Percentiles rank a stretch among this genome's conserved stretches.
Evolutionary conservation across 202 grass and related monocot species (phyloP).

Genomic region (Panicum hallii): DNA sequence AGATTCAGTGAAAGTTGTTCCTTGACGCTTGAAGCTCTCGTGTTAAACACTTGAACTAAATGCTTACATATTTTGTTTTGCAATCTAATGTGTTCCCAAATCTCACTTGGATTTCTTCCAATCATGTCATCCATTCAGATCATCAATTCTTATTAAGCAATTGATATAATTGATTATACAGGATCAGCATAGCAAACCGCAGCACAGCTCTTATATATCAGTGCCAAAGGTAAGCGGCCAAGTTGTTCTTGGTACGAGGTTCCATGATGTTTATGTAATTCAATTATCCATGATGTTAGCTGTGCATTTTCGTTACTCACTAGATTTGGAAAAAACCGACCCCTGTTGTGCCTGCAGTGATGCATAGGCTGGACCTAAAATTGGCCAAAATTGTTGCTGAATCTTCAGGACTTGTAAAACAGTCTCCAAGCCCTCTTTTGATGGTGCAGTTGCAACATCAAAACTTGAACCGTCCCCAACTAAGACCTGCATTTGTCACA

Average conservation of each 20-base stretch:
- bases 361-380: constrained; percentile 64
- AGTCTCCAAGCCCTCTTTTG: constrained; percentile 65
- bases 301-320: constrained; percentile 56
- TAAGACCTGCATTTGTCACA: constrained; percentile 64
- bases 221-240: neutral
- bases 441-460: constrained; percentile 54
- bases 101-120: neutral
- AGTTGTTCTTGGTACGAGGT: neutral
- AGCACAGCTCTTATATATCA: constrained; percentile 36
- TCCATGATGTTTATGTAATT: constrained; percentile 22
- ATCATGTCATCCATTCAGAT: constrained; percentile 21
- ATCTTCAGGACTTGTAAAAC: constrained; percentile 77
- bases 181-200: neutral
- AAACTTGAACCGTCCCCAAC: constrained; percentile 59
- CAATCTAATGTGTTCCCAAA: constrained; percentile 22
- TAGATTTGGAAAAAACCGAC: constrained; percentile 60
- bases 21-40: neutral
- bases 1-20: constrained; percentile 11
- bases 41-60: neutral
- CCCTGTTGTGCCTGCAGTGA: constrained; percentile 60
- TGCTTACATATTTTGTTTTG: constrained; percentile 21
- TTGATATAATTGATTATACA: neutral
- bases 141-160: constrained; percentile 25
- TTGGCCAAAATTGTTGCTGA: constrained; percentile 82
- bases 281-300: constrained; percentile 10